Base-by-base conservation (phyloP, 176 grass and related monocot species). In the Zea luxurians region DNA sequence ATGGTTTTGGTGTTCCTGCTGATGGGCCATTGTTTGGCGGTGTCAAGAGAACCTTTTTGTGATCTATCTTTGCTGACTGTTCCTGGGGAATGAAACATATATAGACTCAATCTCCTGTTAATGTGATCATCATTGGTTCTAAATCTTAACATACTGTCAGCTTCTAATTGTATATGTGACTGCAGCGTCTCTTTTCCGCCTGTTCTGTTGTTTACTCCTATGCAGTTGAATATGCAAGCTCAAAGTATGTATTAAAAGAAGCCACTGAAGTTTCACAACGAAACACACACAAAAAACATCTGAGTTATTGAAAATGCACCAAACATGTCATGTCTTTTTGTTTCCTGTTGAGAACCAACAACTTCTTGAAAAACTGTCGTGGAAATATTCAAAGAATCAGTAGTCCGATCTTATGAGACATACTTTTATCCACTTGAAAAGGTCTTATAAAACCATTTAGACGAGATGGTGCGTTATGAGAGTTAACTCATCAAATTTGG, bases 21-120 rank as follows among this genome's bases (percentile, higher is more conserved):
- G 43, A 77, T 75, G n/a, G 37, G 11, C 66, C 76, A 84, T 87
- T 78, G 64, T 45, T 37, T 62, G 37, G 21, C 62, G 37, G 21
- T 68, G 37, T 43, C 58, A 60, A 66, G 57, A 46, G 21, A 15
- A 35, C 5, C 10, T 71, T 71, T 47, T 61, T 48, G 12, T 13
- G 37, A 18, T 43, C 41, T 82, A 13, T 58, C 12, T 72, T 70
- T 66, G 27, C 3, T 43, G 34, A 12, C 17, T 50, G 43, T 17
- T 61, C 44, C 85, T 87, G 40, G 6, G 2, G 7, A 77, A 72
- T 47, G 47, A 13, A 58, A 71, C 12, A 74, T 13, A 20, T 41
- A 57, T 55, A 0, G 52, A 44, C 7, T 53, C 3, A 37, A 59
- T 69, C 5, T 77, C 46, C 18, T 27, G 0, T 3, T 17, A 59